A percentile compares a stretch with the other conserved stretches of the same genome.
These are phyloP conservation scores for Arachis stenosperma DNA, from an alignment of 306 rosid species.

Conservation along the genomic window DNA sequence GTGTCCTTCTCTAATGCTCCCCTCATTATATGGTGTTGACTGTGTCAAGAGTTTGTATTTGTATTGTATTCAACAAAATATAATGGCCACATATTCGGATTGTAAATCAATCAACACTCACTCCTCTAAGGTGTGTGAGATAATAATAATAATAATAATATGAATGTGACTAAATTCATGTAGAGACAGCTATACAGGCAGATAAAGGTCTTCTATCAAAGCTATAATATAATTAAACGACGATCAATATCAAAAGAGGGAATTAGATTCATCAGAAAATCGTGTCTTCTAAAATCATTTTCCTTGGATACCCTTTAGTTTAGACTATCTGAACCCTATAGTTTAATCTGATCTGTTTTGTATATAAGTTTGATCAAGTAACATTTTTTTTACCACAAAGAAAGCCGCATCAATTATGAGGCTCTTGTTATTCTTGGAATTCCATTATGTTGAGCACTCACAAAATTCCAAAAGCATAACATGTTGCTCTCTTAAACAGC, in stretches of 20 bases:
- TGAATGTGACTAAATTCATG: neutral
- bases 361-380: no score
- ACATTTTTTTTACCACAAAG: no score
- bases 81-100: conserved; percentile 10
- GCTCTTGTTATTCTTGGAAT: no score
- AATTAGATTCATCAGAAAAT: conserved; percentile 10
- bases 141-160: neutral
- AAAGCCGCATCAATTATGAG: no score
- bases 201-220: conserved; percentile 4
- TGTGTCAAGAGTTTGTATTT: no score
- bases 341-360: no score
- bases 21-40: neutral
- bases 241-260: neutral
- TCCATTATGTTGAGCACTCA: conserved; percentile 31
- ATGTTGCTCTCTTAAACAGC: conserved; percentile 38
- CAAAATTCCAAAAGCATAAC: conserved; percentile 40
- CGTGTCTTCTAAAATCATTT: neutral
- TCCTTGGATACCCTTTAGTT: neutral
- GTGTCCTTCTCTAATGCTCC: conserved; percentile 21
- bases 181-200: neutral
- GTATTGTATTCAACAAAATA: conserved; percentile 21
- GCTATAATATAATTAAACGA: neutral
- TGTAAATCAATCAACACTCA: conserved; percentile 8
- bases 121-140: neutral
- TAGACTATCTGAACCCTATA: no score